Percentiles rank a stretch among this genome's conserved stretches.
Evolutionary conservation across 2,329 filamentous ascomycete species (phyloP).

Genomic region (Beauveria medogensis): DNA sequence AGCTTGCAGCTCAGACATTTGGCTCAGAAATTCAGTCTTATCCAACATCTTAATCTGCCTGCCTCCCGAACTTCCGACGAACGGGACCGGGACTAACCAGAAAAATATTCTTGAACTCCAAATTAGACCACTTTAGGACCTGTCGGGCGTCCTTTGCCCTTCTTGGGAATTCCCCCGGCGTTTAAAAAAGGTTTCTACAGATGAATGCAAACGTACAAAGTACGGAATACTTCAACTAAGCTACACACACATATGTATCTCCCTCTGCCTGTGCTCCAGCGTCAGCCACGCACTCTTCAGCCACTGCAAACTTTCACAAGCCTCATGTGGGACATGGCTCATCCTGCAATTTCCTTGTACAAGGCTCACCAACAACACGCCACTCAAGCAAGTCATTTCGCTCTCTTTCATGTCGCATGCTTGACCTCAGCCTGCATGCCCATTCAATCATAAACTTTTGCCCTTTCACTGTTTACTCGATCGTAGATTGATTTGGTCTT

Average conservation of each 20-base stretch:
- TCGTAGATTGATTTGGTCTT: no score
- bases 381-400: no score
- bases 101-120: no score
- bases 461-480: neutral
- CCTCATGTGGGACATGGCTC: constrained; percentile 9
- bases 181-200: neutral
- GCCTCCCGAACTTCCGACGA: no score
- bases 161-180: neutral
- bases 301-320: neutral
- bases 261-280: neutral
- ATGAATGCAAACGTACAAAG: no score
- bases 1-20: no score
- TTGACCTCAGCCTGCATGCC: neutral
- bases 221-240: no score
- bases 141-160: neutral
- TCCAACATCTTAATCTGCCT: no score
- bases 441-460: neutral
- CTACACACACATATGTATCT: no score
- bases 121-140: no score
- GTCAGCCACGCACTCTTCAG: neutral
- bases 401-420: neutral
- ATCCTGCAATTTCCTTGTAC: constrained; percentile 8
- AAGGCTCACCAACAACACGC: neutral
- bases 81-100: no score
- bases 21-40: no score